Conservation (phyloP, 305 asterid genomes). For the Solanum hybrid region DNA sequence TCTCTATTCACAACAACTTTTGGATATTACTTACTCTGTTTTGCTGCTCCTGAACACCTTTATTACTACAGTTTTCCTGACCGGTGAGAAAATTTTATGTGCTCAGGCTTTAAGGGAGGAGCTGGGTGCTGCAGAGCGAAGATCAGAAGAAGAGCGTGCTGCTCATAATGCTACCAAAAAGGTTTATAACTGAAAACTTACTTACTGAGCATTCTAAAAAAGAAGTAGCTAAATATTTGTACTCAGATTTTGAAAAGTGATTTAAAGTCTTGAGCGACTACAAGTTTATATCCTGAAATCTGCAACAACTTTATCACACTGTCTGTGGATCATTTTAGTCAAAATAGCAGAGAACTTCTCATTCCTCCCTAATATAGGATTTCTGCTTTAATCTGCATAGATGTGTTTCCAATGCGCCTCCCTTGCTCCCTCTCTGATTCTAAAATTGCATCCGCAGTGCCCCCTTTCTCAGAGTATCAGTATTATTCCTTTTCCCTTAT, state of each 20-base stretch:
- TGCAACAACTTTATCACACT: not conserved
- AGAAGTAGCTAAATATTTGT: not conserved
- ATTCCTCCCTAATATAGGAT: not conserved
- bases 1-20: not conserved
- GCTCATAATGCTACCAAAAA: slow-evolving; percentile 81
- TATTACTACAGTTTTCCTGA: not conserved
- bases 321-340: not conserved
- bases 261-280: not conserved
- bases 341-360: slow-evolving; percentile 3
- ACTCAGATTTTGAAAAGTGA: not conserved
- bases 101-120: slow-evolving; percentile 91
- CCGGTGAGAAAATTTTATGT: slow-evolving; percentile 13
- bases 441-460: not conserved
- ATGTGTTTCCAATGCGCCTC: not conserved
- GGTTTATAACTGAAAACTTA: slow-evolving; percentile 32
- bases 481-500: not conserved
- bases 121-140: slow-evolving; percentile 77
- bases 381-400: not conserved
- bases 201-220: not conserved
- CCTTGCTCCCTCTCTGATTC: slow-evolving; percentile 1
- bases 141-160: slow-evolving; percentile 98
- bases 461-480: not conserved
- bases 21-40: not conserved
- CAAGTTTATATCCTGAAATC: not conserved
- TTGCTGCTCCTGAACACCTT: not conserved